Base-by-base conservation (phyloP, 305 asterid species). In the Nicotiana rustica region DNA sequence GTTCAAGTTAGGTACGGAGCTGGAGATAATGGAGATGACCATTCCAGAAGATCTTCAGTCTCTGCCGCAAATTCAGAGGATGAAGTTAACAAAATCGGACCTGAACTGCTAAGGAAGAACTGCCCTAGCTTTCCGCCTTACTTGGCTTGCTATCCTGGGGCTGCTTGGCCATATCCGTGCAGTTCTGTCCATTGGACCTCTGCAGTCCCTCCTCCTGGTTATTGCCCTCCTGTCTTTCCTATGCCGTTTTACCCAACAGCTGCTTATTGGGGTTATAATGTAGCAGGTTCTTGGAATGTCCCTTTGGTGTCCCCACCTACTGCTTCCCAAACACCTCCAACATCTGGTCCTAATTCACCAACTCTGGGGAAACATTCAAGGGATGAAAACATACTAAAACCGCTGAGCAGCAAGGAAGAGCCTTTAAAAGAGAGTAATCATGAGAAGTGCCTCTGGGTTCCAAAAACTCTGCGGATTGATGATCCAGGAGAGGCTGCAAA, bases 361-460 rank as follows among this genome's bases (percentile, higher is more conserved):
- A 90, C 91, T 52, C 82, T 95, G 67, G 99, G 98, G 67, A 95
- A 95, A 88, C 98, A 93, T 85, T 90, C 95, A 0, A 89, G 99
- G 91, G 99, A 92, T 5, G 95, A 92, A 61, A 86, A 55, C 81
- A 35, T 61, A 36, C 59, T 25, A 77, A 88, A 89, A 67, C 83
- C 85, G 19, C 86, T 59, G 49, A 67, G 80, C 57, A 14, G 36
- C 2, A 66, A 12, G 38, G 86, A 78, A 70, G 88, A 87, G 38
- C 82, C 80, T 6, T 56, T 41, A 67, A 85, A 79, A 64, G 93
- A 86, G 86, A 84, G 83, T 73, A 83, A 88, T 44, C 81, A 90
- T 0, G 93, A 86, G 82, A 92, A 89, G 85, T 84, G 86, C 83
- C 81, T 94, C 78, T 94, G 97, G 97, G 89, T 89, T 70, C 98